phyloP scores from a whole-genome alignment of 176 grass and related monocot genomes.

The Oryza officinalis region DNA sequence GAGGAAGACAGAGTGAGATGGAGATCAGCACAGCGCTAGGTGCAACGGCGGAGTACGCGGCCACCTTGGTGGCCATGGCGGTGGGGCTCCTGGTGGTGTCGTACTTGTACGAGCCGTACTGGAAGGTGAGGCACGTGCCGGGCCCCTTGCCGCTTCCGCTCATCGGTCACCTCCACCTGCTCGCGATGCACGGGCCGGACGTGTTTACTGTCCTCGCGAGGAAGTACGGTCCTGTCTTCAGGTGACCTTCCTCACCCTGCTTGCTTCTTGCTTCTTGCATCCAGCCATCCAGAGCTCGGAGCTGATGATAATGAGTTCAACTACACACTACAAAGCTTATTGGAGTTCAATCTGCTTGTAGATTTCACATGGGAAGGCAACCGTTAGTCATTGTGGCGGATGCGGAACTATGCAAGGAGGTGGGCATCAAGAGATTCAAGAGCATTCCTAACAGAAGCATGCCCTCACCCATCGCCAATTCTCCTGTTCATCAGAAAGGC shows the following conservation, averaged over 20 bases:
- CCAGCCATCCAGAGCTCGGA: too few relatives aligned
- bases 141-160: neutral
- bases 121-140: constrained; percentile 1
- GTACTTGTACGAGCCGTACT: neutral
- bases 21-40: neutral
- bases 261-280: too few relatives aligned
- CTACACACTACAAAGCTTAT: too few relatives aligned
- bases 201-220: neutral
- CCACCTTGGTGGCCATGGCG: neutral
- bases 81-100: neutral
- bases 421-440: neutral
- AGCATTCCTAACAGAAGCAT: neutral
- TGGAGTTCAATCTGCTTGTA: neutral
- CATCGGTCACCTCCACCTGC: constrained; percentile 10
- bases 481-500: neutral
- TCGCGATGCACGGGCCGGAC: neutral
- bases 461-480: neutral
- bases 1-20: neutral
- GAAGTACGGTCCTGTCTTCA: neutral
- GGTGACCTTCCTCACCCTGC: neutral
- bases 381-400: neutral
- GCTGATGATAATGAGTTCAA: too few relatives aligned
- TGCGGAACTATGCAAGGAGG: neutral
- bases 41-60: neutral
- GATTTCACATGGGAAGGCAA: constrained; percentile 25